phyloP scores from a whole-genome alignment of 192 early-diverging fungal species.

The Coemansia guatemalensis region DNA sequence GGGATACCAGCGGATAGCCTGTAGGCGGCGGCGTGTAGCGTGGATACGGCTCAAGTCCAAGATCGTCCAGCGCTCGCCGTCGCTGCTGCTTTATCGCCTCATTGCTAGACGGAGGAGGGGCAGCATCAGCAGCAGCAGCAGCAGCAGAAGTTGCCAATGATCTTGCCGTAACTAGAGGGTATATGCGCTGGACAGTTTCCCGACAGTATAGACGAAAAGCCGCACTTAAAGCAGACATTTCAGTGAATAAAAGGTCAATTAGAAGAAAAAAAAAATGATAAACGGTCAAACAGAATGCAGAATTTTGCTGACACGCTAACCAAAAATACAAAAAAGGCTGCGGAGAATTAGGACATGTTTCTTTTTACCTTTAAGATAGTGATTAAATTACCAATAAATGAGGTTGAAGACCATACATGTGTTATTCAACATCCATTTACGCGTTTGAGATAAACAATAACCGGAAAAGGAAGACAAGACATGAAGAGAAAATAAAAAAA shows the following conservation, averaged over 20 bases:
- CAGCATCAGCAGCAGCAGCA: background rate
- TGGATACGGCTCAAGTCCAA: slow-evolving; percentile 38
- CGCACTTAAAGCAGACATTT: slow-evolving; percentile 5
- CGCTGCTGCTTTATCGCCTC: slow-evolving; percentile 28
- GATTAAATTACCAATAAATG: background rate
- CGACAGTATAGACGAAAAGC: background rate
- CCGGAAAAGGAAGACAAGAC: slow-evolving; percentile 3
- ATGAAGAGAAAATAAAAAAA: slow-evolving; percentile 5
- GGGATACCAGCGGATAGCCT: slow-evolving; percentile 22
- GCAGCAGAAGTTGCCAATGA: slow-evolving; percentile 2
- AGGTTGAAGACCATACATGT: background rate
- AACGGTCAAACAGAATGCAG: background rate
- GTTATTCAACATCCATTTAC: background rate
- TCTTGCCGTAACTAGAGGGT: background rate
- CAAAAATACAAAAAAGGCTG: background rate
- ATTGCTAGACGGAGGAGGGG: slow-evolving; percentile 12
- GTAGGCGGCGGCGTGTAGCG: slow-evolving; percentile 27
- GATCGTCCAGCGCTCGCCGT: slow-evolving; percentile 13
- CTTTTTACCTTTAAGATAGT: background rate
- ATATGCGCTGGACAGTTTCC: background rate
- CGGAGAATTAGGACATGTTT: slow-evolving; percentile 1
- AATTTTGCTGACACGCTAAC: no score
- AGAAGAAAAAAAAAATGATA: background rate
- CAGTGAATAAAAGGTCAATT: background rate
- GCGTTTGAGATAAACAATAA: slow-evolving; percentile 6